Percentiles rank a stretch among this genome's conserved stretches.
Conservation (phyloP, 1,284 basidiomycete genomes). For the Boletellus deceptivus region DNA sequence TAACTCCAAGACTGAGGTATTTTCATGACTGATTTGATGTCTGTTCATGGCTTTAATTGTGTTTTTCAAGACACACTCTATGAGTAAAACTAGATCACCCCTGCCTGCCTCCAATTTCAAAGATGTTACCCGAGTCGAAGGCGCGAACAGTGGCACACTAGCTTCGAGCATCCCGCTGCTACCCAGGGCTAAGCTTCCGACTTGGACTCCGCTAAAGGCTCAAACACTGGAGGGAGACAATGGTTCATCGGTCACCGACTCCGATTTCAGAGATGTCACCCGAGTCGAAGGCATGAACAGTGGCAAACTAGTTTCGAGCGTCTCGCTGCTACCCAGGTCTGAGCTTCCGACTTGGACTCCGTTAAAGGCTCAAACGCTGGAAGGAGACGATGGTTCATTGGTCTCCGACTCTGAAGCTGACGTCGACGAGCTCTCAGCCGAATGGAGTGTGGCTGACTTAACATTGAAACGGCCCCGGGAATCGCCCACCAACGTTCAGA, state of each 20-base stretch:
- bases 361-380: constrained; percentile 1
- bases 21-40: background rate
- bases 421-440: background rate
- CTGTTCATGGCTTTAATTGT: constrained; percentile 5
- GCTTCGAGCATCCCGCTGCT: background rate
- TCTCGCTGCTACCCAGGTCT: background rate
- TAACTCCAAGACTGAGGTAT: constrained; percentile 14
- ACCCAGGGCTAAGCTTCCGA: constrained; percentile 19
- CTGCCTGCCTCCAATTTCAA: background rate
- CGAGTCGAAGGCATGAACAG: background rate
- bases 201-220: constrained; percentile 26
- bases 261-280: background rate
- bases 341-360: constrained; percentile 32
- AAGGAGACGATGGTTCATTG: background rate
- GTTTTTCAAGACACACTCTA: constrained; percentile 11
- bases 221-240: background rate
- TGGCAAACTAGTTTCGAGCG: background rate
- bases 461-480: background rate
- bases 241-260: constrained; percentile 2
- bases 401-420: constrained; percentile 8
- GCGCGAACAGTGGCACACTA: background rate
- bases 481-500: background rate
- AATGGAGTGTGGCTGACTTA: background rate
- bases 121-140: background rate
- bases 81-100: constrained; percentile 1